Percentiles rank a stretch among this genome's conserved stretches.
Evolutionary conservation across 768 basidiomycete species (phyloP).

Genomic region (Saitozyma sp.): DNA sequence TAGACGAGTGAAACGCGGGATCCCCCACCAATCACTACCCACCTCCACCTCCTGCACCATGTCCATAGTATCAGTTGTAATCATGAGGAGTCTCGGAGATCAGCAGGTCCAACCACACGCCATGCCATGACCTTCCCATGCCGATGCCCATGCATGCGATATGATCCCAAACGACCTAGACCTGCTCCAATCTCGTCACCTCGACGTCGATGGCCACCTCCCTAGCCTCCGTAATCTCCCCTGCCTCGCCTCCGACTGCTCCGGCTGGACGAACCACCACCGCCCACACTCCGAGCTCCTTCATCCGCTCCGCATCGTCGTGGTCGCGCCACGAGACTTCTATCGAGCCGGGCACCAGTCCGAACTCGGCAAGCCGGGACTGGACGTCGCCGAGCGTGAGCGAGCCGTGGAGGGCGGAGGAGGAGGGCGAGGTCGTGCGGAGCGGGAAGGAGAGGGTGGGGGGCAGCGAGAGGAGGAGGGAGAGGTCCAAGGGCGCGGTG

Average conservation of each 20-base stretch:
- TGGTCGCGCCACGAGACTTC: constrained; percentile 15
- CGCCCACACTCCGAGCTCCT: constrained; percentile 24
- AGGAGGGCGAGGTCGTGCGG: constrained; percentile 17
- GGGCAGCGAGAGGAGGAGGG: constrained; percentile 20
- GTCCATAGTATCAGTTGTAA: too few relatives aligned
- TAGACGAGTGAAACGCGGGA: too few relatives aligned
- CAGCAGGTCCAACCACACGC: too few relatives aligned
- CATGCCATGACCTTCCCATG: too few relatives aligned
- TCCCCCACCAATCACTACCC: too few relatives aligned
- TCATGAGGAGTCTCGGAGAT: too few relatives aligned
- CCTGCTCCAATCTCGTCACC: constrained; percentile 17
- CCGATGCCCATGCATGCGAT: not conserved
- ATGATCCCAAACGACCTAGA: not conserved
- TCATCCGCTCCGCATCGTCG: constrained; percentile 27
- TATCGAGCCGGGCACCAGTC: constrained; percentile 7
- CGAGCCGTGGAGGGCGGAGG: constrained; percentile 18
- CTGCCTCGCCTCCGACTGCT: constrained; percentile 14
- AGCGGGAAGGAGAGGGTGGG: constrained; percentile 17
- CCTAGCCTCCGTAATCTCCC: too few relatives aligned
- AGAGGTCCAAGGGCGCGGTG: constrained; percentile 9
- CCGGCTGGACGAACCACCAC: constrained; percentile 19
- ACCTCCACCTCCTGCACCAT: too few relatives aligned
- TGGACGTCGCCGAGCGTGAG: constrained; percentile 27
- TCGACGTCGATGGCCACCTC: constrained; percentile 14
- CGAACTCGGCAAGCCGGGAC: constrained; percentile 11